Base-by-base conservation (phyloP, 192 early-diverging fungal genomes). In the Umbelopsis sp. region DNA sequence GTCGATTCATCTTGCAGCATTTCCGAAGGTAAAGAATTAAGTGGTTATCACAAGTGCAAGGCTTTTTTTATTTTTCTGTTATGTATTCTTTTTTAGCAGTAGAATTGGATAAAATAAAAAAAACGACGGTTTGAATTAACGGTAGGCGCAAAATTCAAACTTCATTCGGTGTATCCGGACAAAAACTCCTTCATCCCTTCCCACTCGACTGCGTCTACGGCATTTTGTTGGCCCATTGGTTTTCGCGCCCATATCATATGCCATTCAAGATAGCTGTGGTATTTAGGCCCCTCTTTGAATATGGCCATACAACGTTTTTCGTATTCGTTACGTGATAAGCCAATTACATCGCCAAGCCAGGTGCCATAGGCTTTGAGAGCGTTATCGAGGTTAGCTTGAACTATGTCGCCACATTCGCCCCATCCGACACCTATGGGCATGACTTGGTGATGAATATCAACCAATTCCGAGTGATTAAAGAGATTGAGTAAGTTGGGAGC, bases 321-420 rank as follows among this genome's bases (percentile, higher is more conserved):
- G 4, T 27, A 25, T 18, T 61, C 55, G 8, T 25, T 1, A 61
- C 33, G 21, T 18, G 3, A 2, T 1, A 61, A 18, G 18, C 55
- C 55, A 37, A 61, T 35, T 12, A 25, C 55, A 3, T 22, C 27
- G 27, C 55, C 6, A 37, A 61, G 16, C 55, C 55, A 61, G 13
- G 33, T 61, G 18, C 55, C 55, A 35, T 61, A 61, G 0, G 55
- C 55, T 10, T 4, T 61, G 21, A 61, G 21, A 30, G 13, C 55
- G 33, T 25, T 35, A 35, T 25, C 55, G 27, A 61, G 55, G 33
- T 61, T 61, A 0, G 12, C 35, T 16, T 16, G 3, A 16, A 30
- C 55, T 35, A 61, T 61, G 30, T 61, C 55, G 18, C 55, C 55
- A 12, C 55, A 61, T 61, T 61, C 55, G 18, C 55, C 55, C 55